Conservation (phyloP, 257 asterid species). For the Sherardia arvensis region DNA sequence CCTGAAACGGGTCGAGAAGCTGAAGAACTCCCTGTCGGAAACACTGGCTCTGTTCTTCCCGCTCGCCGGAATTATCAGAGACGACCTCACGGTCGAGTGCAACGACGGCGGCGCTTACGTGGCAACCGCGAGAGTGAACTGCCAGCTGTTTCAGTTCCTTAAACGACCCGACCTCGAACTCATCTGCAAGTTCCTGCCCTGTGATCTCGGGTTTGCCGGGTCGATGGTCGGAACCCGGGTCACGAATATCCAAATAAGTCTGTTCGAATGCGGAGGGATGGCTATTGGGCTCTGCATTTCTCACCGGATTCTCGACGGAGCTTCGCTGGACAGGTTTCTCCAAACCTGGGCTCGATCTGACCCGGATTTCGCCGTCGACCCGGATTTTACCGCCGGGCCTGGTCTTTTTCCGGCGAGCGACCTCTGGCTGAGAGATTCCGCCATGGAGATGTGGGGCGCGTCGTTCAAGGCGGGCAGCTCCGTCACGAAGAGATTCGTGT, state of each 20-base stretch:
- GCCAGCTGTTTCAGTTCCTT: constrained; percentile 29
- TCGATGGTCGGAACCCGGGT: constrained; percentile 23
- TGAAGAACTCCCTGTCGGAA: constrained; percentile 45
- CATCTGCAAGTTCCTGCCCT: constrained; percentile 39
- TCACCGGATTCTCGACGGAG: constrained; percentile 61
- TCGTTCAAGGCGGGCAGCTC: constrained; percentile 49
- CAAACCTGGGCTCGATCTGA: constrained; percentile 48
- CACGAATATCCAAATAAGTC: constrained; percentile 48
- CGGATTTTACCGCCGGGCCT: constrained; percentile 44
- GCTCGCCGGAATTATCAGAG: constrained; percentile 55
- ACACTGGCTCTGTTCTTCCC: constrained; percentile 46
- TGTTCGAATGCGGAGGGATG: constrained; percentile 66
- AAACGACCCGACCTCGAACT: constrained; percentile 33
- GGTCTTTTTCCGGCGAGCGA: constrained; percentile 38
- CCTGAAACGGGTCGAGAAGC: constrained; percentile 23
- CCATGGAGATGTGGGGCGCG: constrained; percentile 49
- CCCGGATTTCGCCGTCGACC: constrained; percentile 41
- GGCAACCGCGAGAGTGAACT: constrained; percentile 28
- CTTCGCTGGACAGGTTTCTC: constrained; percentile 41
- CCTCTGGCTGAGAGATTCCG: constrained; percentile 37
- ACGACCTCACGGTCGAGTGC: constrained; percentile 48
- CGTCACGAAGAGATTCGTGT: constrained; percentile 50
- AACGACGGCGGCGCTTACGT: constrained; percentile 57
- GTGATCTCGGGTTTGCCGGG: constrained; percentile 25
- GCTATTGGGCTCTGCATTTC: constrained; percentile 60